These are phyloP conservation scores for Alopecurus myosuroides DNA, from an alignment of 176 grass and related monocot species.

Conservation along the genomic window DNA sequence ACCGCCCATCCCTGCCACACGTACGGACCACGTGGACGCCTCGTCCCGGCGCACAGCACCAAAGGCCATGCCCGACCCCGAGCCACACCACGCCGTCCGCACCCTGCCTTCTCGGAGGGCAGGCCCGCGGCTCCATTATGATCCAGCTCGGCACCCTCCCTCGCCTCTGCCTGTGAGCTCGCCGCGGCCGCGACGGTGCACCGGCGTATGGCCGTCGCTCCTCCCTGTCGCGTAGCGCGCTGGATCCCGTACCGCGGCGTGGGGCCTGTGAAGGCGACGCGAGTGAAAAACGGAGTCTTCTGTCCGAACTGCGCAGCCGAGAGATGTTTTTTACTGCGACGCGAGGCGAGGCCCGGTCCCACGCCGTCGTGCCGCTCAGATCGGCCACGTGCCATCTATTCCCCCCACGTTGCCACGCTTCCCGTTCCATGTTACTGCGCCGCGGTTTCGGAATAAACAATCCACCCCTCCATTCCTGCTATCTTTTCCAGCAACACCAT, in stretches of 20 bases:
- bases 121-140: neutral
- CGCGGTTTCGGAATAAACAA: slow-evolving; percentile 8
- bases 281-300: slow-evolving; percentile 18
- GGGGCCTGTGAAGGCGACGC: slow-evolving; percentile 17
- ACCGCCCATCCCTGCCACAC: slow-evolving; percentile 13
- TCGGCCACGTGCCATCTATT: slow-evolving; percentile 42
- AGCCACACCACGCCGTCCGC: neutral
- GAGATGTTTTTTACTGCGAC: slow-evolving; percentile 28
- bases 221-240: slow-evolving; percentile 16
- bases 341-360: neutral
- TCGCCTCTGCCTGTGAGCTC: neutral
- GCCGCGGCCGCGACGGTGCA: neutral
- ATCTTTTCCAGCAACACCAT: neutral
- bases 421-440: slow-evolving; percentile 36
- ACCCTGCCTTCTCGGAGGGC: too few species aligned
- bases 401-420: slow-evolving; percentile 20
- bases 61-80: neutral
- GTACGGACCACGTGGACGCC: slow-evolving; percentile 36
- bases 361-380: slow-evolving; percentile 21
- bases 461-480: neutral
- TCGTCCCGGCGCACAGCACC: neutral
- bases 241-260: neutral
- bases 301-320: neutral
- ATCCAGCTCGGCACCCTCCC: too few species aligned
- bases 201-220: neutral